Conservation (phyloP, 225 moss, liverwort and hornwort genomes). For the Anthoceros angustus region DNA sequence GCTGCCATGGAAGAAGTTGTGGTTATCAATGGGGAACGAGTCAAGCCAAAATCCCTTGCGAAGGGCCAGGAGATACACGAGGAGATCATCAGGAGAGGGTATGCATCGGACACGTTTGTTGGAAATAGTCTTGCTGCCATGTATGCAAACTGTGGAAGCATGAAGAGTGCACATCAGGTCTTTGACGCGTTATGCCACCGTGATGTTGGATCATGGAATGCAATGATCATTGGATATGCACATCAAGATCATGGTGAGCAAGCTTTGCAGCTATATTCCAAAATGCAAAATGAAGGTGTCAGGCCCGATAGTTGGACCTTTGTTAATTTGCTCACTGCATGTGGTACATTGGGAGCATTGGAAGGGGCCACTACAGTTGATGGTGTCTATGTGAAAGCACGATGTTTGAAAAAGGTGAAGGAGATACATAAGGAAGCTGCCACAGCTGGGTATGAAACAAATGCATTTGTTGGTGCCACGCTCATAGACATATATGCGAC, state of each 20-base stretch:
- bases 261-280: not conserved
- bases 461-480: not conserved
- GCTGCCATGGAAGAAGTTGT: too few relatives aligned
- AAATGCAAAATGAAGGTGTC: slow-evolving; percentile 8
- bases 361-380: slow-evolving; percentile 1
- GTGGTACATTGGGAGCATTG: slow-evolving; percentile 3
- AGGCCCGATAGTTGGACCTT: slow-evolving; percentile 6
- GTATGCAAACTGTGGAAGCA: slow-evolving; percentile 9
- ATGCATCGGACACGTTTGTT: slow-evolving; percentile 6
- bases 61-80: slow-evolving; percentile 6
- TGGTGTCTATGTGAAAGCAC: not conserved
- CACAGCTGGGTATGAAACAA: not conserved
- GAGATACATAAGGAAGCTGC: not conserved
- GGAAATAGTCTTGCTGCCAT: slow-evolving; percentile 5
- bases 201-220: too few relatives aligned
- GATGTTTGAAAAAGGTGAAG: slow-evolving; percentile 4
- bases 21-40: too few relatives aligned
- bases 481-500: not conserved
- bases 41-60: not conserved
- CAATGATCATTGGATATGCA: too few relatives aligned
- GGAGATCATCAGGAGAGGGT: slow-evolving; percentile 6
- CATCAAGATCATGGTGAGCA: too few relatives aligned
- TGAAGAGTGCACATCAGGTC: not conserved
- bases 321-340: slow-evolving; percentile 8
- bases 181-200: slow-evolving; percentile 7